Base-by-base conservation (phyloP, 2,329 filamentous ascomycete species). In the Phaeosphaeriaceae sp. region DNA sequence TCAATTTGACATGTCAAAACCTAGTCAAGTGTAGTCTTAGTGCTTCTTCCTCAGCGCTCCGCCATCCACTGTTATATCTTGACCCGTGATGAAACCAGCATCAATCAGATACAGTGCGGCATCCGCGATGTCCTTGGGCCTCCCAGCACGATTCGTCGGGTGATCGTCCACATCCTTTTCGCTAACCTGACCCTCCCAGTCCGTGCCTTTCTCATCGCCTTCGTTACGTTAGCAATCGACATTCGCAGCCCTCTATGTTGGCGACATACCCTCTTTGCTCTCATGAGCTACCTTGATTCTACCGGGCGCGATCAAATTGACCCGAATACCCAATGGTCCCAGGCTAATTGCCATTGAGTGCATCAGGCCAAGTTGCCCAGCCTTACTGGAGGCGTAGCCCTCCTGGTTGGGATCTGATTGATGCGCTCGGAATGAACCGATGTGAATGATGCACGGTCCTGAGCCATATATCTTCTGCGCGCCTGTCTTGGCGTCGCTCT, bases 341-440 rank as follows among this genome's bases (percentile, higher is more conserved):
- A 85, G 68, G 50, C 78, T 81, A 33, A 83, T 80, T 13, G 82
- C 78, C 80, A 85, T 79, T 25, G 79, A 79, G 61, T 84, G 83
- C 69, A 81, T 82, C 57, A 85, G 61, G 0, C 83, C 83, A 11
- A 85, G 67, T 49, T 85, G 70, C 0, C 83, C 83, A 3, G 83
- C 80, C 70, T 85, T 86, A 11, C 80, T 83, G 0, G 82, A 76
- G 19, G 81, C 82, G 66, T 84, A 83, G 2, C 80, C 81, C 60
- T 83, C 81, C 61, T 82, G 80, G 63, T 83, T 82, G 3, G 79
- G 76, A 62, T 83, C 81, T 27, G 74, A 78, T 58, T 80, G 78
- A 40, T 79, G 71, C 17, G 80, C 80, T 11, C 81, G 78, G 71
- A 83, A 83, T 25, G 78, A 80, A 24, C 78, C 78, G 56, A 83